Evolutionary conservation across 164 flowering plant species (phyloP).

Genomic region (Euptelea pleiosperma): DNA sequence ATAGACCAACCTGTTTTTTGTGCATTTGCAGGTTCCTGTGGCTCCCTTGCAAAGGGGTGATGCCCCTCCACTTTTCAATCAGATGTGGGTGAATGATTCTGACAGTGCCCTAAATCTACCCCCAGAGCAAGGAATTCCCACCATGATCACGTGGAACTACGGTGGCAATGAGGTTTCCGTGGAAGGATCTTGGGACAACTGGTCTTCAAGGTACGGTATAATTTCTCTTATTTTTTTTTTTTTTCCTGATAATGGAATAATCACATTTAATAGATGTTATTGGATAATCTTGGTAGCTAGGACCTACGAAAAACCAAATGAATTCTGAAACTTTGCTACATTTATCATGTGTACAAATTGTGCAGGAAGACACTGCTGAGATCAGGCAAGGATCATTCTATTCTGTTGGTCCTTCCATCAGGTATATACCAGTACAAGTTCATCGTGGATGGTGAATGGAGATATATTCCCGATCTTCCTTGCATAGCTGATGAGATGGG

Average conservation of each 20-base stretch:
- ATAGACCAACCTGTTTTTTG: background rate
- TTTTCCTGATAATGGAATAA: background rate
- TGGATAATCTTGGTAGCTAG: background rate
- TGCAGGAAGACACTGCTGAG: constrained; percentile 71
- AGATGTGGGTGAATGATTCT: constrained; percentile 43
- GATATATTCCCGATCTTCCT: constrained; percentile 81
- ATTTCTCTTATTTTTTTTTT: background rate
- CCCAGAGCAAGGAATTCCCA: constrained; percentile 65
- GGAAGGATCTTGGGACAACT: constrained; percentile 97
- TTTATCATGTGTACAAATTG: constrained; percentile 1
- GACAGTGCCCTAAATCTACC: constrained; percentile 34
- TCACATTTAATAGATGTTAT: no score
- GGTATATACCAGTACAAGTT: constrained; percentile 84
- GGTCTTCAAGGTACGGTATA: constrained; percentile 58
- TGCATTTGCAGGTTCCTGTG: constrained; percentile 59
- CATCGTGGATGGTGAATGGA: constrained; percentile 82
- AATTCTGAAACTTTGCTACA: background rate
- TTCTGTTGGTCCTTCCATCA: constrained; percentile 73
- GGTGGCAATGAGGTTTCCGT: constrained; percentile 77
- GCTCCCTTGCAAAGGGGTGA: constrained; percentile 60
- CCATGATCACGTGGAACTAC: constrained; percentile 74
- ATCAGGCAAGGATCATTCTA: constrained; percentile 74
- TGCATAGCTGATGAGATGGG: constrained; percentile 64
- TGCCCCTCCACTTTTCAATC: constrained; percentile 39
- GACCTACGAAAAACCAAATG: background rate